Base-by-base conservation (phyloP, 257 asterid species). In the Capsicum baccatum region DNA sequence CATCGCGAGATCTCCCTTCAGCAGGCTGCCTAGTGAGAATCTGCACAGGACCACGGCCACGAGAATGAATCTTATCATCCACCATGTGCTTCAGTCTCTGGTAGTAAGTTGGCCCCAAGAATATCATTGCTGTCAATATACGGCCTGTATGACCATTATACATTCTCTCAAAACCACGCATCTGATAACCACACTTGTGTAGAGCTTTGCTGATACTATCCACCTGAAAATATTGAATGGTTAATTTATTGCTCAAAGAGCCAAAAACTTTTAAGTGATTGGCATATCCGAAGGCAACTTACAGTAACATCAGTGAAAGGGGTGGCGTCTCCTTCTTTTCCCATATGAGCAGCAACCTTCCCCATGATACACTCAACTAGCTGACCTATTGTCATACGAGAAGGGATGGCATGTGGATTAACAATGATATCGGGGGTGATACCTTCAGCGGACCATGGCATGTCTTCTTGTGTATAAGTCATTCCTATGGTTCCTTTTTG, bases 141-240 rank as follows among this genome's bases (percentile, higher is more conserved):
- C 98, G 87, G 14, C 99, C 99, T 0, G 99, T 96, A 83, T 96
- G 99, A 12, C 99, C 98, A 67, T 96, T 94, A 83, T 96, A 94
- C 99, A 94, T 94, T 69, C 98, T 96, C 94, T 96, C 99, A 62
- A 88, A 96, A 83, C 99, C 98, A 39, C 99, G 93, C 99, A 94
- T 96, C 85, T 94, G 98, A 82, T 96, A 96, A 42, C 99, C 99
- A 89, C 99, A 96, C 84, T 91, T 92, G 87, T 93, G 99, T 8
- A 94, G 97, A 69, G 98, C 97, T 89, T 88, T 93, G 86, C 99
- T 96, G 66, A 96, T 96, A 83, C 93, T 96, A 82, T 96, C 99
- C 86, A 96, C 87, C 84, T 84, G 83, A 84, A 79, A 62, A n/a
- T 39, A 54, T 52, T 47, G 52, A 71, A 63, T 15, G 42, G 13